Percentiles rank a stretch among this genome's conserved stretches.
These are phyloP conservation scores for Saccharomycopsis babjevae DNA, from an alignment of 805 yeast genomes.

Conservation along the genomic window DNA sequence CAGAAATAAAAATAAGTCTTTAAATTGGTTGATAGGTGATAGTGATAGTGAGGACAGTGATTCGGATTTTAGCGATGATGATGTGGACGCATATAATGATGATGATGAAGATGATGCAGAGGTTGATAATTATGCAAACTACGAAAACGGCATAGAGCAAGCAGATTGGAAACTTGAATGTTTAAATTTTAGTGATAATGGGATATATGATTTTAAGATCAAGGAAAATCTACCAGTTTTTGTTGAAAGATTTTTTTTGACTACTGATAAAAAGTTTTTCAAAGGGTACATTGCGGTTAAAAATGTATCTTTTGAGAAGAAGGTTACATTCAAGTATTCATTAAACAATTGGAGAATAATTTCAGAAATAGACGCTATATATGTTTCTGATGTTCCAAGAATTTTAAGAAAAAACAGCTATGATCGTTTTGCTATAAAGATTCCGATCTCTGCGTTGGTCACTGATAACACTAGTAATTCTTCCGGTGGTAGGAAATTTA, in stretches of 20 bases:
- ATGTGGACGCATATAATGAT: conserved; percentile 19
- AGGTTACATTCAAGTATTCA: conserved; percentile 62
- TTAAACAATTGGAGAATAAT: conserved; percentile 72
- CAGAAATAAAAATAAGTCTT: neutral
- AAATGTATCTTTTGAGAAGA: conserved; percentile 60
- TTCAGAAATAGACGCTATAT: conserved; percentile 55
- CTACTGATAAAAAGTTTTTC: conserved; percentile 46
- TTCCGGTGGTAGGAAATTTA: neutral
- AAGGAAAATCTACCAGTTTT: conserved; percentile 34
- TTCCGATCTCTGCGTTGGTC: conserved; percentile 38
- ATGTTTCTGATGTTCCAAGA: conserved; percentile 44
- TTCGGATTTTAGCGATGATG: conserved; percentile 13
- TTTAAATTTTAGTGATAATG: conserved; percentile 23
- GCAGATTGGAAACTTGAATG: conserved; percentile 24
- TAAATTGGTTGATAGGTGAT: conserved; percentile 18
- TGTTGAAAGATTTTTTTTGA: conserved; percentile 53
- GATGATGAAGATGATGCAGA: conserved; percentile 21
- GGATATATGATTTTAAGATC: conserved; percentile 18
- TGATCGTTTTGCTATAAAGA: conserved; percentile 63
- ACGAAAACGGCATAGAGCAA: conserved; percentile 4
- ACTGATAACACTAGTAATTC: conserved; percentile 22
- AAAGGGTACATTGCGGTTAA: conserved; percentile 72
- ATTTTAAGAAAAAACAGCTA: conserved; percentile 39
- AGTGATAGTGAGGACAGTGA: conserved; percentile 18
- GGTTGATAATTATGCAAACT: conserved; percentile 2